Evolutionary conservation across 2,329 filamentous ascomycete species (phyloP).

Genomic region (Xylariaceae sp.): DNA sequence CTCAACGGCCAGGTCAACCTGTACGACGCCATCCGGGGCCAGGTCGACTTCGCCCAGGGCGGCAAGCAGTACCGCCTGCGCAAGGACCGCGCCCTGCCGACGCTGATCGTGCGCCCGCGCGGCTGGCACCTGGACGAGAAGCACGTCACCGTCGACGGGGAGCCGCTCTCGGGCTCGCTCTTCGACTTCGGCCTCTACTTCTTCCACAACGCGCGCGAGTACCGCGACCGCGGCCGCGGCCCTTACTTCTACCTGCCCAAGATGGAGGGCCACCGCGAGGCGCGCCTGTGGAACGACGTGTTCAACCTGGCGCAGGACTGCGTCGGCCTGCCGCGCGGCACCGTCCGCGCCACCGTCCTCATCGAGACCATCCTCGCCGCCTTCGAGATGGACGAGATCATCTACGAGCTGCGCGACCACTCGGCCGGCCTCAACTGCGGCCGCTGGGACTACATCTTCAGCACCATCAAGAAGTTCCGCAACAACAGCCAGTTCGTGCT

Average conservation of each 20-base stretch:
- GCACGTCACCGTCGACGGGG: slow-evolving; percentile 91
- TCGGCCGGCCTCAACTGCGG: slow-evolving; percentile 95
- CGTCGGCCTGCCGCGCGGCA: slow-evolving; percentile 81
- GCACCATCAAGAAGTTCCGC: slow-evolving; percentile 98
- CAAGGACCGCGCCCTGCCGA: slow-evolving; percentile 76
- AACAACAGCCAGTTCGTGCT: slow-evolving; percentile 89
- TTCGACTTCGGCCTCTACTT: slow-evolving; percentile 99
- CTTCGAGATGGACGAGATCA: slow-evolving; percentile 99
- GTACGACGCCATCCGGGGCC: slow-evolving; percentile 87
- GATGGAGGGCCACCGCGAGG: slow-evolving; percentile 97
- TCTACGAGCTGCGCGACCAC: slow-evolving; percentile 97
- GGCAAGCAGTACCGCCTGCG: slow-evolving; percentile 96
- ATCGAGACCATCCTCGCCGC: slow-evolving; percentile 97
- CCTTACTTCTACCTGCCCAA: slow-evolving; percentile 98
- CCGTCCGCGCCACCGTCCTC: slow-evolving; percentile 87
- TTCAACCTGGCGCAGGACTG: slow-evolving; percentile 96
- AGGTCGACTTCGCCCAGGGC: slow-evolving; percentile 94
- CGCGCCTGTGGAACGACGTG: slow-evolving; percentile 93
- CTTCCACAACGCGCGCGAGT: slow-evolving; percentile 93
- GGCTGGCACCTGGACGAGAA: slow-evolving; percentile 99
- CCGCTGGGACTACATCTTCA: slow-evolving; percentile 99
- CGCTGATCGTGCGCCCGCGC: slow-evolving; percentile 86
- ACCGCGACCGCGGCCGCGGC: slow-evolving; percentile 73
- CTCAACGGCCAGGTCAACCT: slow-evolving; percentile 97
- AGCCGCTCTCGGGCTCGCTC: slow-evolving; percentile 83